A percentile compares a stretch with the other conserved stretches of the same genome.
phyloP scores from a whole-genome alignment of 1,284 basidiomycete genomes.

The Crepidotus sp. region DNA sequence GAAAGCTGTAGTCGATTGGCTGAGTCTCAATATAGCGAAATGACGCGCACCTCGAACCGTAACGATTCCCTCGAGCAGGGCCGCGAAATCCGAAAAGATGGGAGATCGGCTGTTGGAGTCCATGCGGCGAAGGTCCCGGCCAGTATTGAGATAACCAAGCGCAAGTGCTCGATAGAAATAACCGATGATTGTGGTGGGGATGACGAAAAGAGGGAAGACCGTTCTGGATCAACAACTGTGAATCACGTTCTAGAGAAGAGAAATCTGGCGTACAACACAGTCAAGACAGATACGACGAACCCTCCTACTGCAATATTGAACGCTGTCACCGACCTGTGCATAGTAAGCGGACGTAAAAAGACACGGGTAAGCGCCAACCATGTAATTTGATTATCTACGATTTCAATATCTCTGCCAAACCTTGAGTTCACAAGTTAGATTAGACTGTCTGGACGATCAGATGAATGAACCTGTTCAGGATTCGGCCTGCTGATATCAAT shows the following conservation, averaged over 20 bases:
- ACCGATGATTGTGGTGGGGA: constrained; percentile 62
- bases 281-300: constrained; percentile 61
- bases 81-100: constrained; percentile 71
- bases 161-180: constrained; percentile 54
- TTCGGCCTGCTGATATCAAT: constrained; percentile 19
- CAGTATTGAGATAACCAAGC: constrained; percentile 66
- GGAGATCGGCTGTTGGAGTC: constrained; percentile 69
- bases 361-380: constrained; percentile 18
- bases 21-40: neutral
- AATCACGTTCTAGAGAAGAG: neutral
- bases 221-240: constrained; percentile 27
- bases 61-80: constrained; percentile 41
- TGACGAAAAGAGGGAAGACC: constrained; percentile 64
- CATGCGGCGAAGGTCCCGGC: constrained; percentile 71
- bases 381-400: constrained; percentile 65
- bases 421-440: neutral
- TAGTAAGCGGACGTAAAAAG: neutral
- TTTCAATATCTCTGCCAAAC: constrained; percentile 53
- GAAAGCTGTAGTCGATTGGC: constrained; percentile 34
- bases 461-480: constrained; percentile 21
- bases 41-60: constrained; percentile 10
- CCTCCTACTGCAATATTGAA: constrained; percentile 66
- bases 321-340: constrained; percentile 45
- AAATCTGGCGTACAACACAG: constrained; percentile 38
- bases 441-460: neutral